Evolutionary conservation across 2,329 filamentous ascomycete species (phyloP).

Genomic region (Fusarium succisae): DNA sequence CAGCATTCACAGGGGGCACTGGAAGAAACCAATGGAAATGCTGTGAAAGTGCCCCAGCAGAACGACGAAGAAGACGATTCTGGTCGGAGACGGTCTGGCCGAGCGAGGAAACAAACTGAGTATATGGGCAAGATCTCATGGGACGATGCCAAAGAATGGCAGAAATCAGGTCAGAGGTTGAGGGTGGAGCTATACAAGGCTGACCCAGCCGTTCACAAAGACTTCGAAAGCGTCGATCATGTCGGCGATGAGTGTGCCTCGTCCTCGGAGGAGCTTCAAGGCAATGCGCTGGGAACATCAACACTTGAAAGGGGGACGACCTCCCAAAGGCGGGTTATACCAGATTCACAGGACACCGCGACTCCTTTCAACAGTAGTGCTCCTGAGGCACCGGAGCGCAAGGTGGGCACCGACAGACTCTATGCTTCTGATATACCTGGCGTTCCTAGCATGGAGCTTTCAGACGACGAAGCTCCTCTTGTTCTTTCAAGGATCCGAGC

Average conservation of each 20-base stretch:
- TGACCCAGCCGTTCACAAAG: conserved; percentile 1
- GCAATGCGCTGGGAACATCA: not conserved
- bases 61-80: conserved; percentile 9
- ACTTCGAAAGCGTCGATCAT: conserved; percentile 10
- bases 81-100: conserved; percentile 39
- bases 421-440: not conserved
- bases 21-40: not conserved
- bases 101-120: conserved; percentile 43
- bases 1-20: not conserved
- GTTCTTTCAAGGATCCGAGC: conserved; percentile 23
- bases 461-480: conserved; percentile 51
- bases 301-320: not conserved
- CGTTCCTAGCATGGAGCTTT: conserved; percentile 41
- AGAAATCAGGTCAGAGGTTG: conserved; percentile 6
- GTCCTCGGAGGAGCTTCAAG: not conserved
- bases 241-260: not conserved
- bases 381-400: conserved; percentile 11
- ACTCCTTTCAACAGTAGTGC: conserved; percentile 37
- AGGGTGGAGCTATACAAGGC: conserved; percentile 22
- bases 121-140: conserved; percentile 46
- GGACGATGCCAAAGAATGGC: conserved; percentile 34
- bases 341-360: conserved; percentile 44
- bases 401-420: not conserved
- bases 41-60: not conserved
- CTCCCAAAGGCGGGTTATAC: conserved; percentile 24